Percentiles rank a stretch among this genome's conserved stretches.
Conservation (phyloP, 345 rosid species). For the Eucalyptus caleyi region DNA sequence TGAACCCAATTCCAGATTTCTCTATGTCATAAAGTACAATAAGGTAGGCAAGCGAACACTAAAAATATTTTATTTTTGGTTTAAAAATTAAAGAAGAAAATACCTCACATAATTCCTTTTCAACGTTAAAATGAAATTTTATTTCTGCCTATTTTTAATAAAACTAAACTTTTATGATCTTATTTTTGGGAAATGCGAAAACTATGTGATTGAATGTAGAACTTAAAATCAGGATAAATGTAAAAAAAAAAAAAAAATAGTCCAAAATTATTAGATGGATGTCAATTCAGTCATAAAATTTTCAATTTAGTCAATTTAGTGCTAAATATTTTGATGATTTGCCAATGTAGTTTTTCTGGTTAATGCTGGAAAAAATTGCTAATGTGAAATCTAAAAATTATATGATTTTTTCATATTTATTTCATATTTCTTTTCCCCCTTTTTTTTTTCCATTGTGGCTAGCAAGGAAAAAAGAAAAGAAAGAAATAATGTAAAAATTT, state of each 20-base stretch:
- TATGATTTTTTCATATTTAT: neutral
- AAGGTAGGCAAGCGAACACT: neutral
- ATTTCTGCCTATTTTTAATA: neutral
- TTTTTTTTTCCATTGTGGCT: neutral
- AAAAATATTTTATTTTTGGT: neutral
- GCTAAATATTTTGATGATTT: neutral
- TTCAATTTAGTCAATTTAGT: neutral
- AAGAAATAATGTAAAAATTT: neutral
- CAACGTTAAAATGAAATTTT: neutral
- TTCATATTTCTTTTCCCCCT: neutral
- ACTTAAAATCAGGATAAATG: neutral
- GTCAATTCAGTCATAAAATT: neutral
- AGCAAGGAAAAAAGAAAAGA: neutral
- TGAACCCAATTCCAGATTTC: neutral
- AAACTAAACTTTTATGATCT: neutral
- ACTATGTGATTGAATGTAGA: neutral
- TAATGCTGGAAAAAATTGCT: neutral
- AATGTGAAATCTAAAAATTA: neutral
- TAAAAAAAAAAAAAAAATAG: no score
- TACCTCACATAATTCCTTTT: neutral
- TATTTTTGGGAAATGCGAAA: neutral
- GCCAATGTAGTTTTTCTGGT: neutral
- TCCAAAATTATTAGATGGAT: neutral
- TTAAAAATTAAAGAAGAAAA: neutral
- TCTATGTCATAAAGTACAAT: no score